phyloP scores from a whole-genome alignment of 2,329 filamentous ascomycete genomes.

The Botrytis paeoniae region DNA sequence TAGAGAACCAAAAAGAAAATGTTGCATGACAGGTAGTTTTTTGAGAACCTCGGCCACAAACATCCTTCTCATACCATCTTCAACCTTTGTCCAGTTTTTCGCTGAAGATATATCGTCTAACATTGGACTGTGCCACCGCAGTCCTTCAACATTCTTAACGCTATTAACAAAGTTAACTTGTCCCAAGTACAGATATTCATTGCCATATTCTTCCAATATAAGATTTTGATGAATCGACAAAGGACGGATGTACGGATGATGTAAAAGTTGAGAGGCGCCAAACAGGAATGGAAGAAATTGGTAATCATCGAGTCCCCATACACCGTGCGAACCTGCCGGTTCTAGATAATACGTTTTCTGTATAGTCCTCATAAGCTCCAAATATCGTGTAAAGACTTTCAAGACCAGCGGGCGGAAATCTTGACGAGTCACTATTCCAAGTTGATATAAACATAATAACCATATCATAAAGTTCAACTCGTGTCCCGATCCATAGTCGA shows the following conservation, averaged over 20 bases:
- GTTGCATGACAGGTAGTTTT: constrained; percentile 97
- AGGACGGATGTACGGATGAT: constrained; percentile 77
- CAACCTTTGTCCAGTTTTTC: constrained; percentile 87
- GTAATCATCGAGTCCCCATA: constrained; percentile 98
- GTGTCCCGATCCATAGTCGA: constrained; percentile 96
- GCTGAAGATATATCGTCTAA: constrained; percentile 93
- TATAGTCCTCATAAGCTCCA: constrained; percentile 79
- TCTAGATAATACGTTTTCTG: constrained; percentile 96
- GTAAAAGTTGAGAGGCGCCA: constrained; percentile 82
- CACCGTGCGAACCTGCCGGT: constrained; percentile 92
- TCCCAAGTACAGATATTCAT: constrained; percentile 85
- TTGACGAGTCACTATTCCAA: constrained; percentile 58
- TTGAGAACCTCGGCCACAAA: constrained; percentile 88
- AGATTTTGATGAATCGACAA: constrained; percentile 83
- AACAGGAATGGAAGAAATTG: constrained; percentile 96
- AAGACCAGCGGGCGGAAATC: constrained; percentile 77
- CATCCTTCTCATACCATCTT: constrained; percentile 95
- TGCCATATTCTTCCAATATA: constrained; percentile 78
- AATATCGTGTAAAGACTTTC: constrained; percentile 76
- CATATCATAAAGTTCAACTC: constrained; percentile 97
- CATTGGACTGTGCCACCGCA: constrained; percentile 98
- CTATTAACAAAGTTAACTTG: constrained; percentile 93
- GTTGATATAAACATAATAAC: constrained; percentile 88
- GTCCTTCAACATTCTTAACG: constrained; percentile 90
- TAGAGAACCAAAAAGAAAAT: constrained; percentile 89